Conservation (phyloP, 2,329 filamentous ascomycete species). For the Fusarium pilosicola region DNA sequence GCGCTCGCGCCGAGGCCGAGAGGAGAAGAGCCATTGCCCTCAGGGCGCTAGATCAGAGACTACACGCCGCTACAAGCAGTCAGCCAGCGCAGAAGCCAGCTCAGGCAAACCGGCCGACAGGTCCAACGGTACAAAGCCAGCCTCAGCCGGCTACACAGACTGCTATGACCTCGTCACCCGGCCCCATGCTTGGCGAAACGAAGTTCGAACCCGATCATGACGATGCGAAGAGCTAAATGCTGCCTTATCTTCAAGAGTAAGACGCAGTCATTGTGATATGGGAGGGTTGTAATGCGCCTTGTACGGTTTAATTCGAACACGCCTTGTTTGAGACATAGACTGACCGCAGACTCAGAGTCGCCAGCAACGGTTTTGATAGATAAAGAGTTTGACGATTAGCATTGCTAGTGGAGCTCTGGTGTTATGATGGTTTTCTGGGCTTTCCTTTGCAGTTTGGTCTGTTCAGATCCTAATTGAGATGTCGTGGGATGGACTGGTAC, state of each 20-base stretch:
- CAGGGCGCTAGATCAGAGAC: slow-evolving; percentile 88
- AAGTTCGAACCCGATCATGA: slow-evolving; percentile 75
- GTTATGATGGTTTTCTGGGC: slow-evolving; percentile 22
- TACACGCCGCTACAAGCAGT: slow-evolving; percentile 80
- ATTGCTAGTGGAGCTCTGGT: slow-evolving; percentile 33
- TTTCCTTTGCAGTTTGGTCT: slow-evolving; percentile 15
- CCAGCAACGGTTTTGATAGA: slow-evolving; percentile 33
- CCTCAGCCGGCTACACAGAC: slow-evolving; percentile 65
- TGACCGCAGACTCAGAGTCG: slow-evolving; percentile 2
- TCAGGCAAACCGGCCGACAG: slow-evolving; percentile 54
- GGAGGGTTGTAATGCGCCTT: slow-evolving; percentile 19
- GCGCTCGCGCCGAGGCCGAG: slow-evolving; percentile 90
- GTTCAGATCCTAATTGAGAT: neutral
- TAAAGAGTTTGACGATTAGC: slow-evolving; percentile 6
- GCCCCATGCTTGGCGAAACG: slow-evolving; percentile 73
- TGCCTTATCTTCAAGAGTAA: neutral
- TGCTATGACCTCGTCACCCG: slow-evolving; percentile 65
- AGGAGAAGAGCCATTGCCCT: slow-evolving; percentile 87
- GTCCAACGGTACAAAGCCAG: slow-evolving; percentile 67
- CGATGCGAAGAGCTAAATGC: slow-evolving; percentile 46
- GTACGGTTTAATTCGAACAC: slow-evolving; percentile 19
- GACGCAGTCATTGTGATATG: neutral
- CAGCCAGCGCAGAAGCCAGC: slow-evolving; percentile 47
- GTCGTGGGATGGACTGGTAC: neutral
- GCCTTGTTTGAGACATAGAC: slow-evolving; percentile 2